A percentile compares a stretch with the other conserved stretches of the same genome.
phyloP scores from a whole-genome alignment of 257 asterid species.

The Petunia secreta region DNA sequence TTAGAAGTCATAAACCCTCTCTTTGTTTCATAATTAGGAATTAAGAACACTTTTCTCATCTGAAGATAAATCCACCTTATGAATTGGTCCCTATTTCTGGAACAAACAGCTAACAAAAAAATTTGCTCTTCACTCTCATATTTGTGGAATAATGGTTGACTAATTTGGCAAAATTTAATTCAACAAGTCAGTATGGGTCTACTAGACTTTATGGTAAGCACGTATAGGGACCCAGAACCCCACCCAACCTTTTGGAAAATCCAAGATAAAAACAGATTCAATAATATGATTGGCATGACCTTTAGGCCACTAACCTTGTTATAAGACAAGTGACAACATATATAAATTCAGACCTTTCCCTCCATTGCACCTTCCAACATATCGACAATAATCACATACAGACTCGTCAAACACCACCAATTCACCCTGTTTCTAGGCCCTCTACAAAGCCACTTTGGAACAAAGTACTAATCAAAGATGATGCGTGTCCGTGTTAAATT shows the following conservation, averaged over 20 bases:
- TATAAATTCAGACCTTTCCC: background rate
- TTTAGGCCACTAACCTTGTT: conserved; percentile 11
- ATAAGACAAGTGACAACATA: background rate
- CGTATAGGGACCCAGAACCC: conserved; percentile 39
- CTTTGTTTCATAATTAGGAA: background rate
- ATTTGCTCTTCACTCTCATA: background rate
- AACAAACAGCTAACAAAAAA: no score
- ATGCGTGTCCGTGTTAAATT: conserved; percentile 40
- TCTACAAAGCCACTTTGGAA: background rate
- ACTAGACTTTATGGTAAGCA: conserved; percentile 55
- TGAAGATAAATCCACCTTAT: background rate
- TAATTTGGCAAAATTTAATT: conserved; percentile 27
- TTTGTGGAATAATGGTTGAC: background rate
- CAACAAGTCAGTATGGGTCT: conserved; percentile 41
- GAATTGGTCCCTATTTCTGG: no score
- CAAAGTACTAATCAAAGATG: background rate
- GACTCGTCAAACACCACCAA: background rate
- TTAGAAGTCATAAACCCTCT: background rate
- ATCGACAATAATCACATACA: conserved; percentile 30
- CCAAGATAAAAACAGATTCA: conserved; percentile 35
- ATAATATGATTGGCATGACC: conserved; percentile 48
- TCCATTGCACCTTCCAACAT: background rate
- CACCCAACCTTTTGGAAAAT: conserved; percentile 43
- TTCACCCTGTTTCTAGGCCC: background rate
- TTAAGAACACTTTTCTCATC: background rate